Evolutionary conservation across 2,329 filamentous ascomycete genomes (phyloP).

Genomic region (Microcera coccophila): DNA sequence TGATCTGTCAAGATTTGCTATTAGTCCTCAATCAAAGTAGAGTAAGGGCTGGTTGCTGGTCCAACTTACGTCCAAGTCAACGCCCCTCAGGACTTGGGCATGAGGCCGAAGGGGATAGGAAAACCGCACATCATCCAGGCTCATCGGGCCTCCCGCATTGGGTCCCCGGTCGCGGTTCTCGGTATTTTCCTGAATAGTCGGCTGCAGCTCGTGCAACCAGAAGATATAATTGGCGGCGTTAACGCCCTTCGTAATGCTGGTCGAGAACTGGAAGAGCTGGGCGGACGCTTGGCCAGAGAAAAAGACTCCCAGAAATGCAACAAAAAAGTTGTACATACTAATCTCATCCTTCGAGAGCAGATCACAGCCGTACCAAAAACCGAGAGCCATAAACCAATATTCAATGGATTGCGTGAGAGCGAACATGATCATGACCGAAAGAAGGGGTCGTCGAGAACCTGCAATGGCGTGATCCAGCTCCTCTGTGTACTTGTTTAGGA

Average conservation of each 20-base stretch:
- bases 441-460: conserved; percentile 30
- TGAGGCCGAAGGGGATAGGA: conserved; percentile 53
- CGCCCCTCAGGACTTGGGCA: conserved; percentile 39
- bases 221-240: conserved; percentile 49
- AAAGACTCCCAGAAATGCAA: conserved; percentile 50
- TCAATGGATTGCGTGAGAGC: conserved; percentile 36
- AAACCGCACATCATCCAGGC: conserved; percentile 56
- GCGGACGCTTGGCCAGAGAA: conserved; percentile 41
- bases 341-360: conserved; percentile 41
- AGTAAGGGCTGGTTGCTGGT: conserved; percentile 18
- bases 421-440: conserved; percentile 35
- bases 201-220: conserved; percentile 42
- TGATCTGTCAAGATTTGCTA: conserved; percentile 45
- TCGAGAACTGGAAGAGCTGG: conserved; percentile 45
- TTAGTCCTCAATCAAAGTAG: conserved; percentile 41
- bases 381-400: conserved; percentile 38
- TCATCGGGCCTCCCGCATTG: conserved; percentile 34
- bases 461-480: conserved; percentile 30
- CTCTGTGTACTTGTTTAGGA: conserved; percentile 36
- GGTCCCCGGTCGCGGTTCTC: conserved; percentile 38
- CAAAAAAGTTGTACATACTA: conserved; percentile 50
- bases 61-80: conserved; percentile 39
- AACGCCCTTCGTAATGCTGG: conserved; percentile 49
- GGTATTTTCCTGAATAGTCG: conserved; percentile 39
- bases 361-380: conserved; percentile 40